Conservation (phyloP, 108 stramenopile genomes). For the Aureococcus anophagefferens region DNA sequence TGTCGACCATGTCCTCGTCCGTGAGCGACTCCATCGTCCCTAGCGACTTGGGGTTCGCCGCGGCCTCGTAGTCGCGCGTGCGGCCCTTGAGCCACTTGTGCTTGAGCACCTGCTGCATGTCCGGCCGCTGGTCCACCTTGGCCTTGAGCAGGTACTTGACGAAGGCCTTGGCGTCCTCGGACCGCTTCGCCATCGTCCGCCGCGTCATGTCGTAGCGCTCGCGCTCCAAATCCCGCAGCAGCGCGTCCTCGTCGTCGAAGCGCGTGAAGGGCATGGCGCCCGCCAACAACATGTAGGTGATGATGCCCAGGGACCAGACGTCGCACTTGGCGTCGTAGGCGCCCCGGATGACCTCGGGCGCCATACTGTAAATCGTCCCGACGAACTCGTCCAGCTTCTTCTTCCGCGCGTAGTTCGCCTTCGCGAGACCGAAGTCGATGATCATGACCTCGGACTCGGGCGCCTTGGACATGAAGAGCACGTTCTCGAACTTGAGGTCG, state of each 20-base stretch:
- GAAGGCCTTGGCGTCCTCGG: neutral
- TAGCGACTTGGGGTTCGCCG: too few species aligned
- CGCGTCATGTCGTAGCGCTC: neutral
- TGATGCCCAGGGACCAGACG: conserved; percentile 52
- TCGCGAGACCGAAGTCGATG: conserved; percentile 82
- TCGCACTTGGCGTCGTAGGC: conserved; percentile 66
- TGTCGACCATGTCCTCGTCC: neutral
- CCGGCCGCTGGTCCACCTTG: neutral
- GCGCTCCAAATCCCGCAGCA: neutral
- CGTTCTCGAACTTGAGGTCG: conserved; percentile 83
- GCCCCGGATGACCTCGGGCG: conserved; percentile 63
- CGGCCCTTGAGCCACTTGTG: too few species aligned
- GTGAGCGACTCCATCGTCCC: too few species aligned
- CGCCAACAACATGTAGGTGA: conserved; percentile 23
- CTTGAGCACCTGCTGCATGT: too few species aligned
- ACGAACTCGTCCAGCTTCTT: conserved; percentile 49
- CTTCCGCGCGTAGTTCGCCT: conserved; percentile 38
- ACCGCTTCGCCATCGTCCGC: neutral
- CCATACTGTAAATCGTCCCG: conserved; percentile 70
- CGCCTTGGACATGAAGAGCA: conserved; percentile 55
- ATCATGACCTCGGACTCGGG: conserved; percentile 59
- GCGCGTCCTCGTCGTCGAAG: neutral
- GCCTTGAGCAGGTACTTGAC: neutral
- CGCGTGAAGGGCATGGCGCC: conserved; percentile 25
- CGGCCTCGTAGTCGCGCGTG: too few species aligned